Evolutionary conservation across 805 yeast genomes (phyloP).

Genomic region (Clavispora asparagi): DNA sequence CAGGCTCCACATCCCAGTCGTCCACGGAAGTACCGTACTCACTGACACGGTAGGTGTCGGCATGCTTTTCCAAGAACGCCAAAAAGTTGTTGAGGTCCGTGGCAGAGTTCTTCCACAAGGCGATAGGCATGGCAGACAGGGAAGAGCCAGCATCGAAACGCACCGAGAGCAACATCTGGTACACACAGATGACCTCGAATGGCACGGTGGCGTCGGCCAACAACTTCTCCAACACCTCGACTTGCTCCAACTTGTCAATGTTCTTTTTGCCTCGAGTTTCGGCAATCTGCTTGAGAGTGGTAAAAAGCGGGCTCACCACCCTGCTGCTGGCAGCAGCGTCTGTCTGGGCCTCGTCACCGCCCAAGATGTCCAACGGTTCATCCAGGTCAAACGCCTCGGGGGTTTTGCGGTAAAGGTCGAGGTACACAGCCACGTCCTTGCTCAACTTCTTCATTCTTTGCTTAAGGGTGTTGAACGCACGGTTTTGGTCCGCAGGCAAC

Average conservation of each 20-base stretch:
- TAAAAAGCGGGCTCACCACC: conserved; percentile 50
- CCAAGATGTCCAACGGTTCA: conserved; percentile 36
- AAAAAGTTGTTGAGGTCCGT: conserved; percentile 60
- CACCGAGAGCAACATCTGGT: conserved; percentile 77
- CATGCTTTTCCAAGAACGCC: conserved; percentile 60
- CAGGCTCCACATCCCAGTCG: conserved; percentile 65
- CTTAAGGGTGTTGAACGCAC: conserved; percentile 79
- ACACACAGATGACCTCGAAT: conserved; percentile 74
- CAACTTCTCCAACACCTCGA: conserved; percentile 61
- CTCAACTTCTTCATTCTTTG: conserved; percentile 82
- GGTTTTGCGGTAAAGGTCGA: conserved; percentile 56
- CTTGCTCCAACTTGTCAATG: conserved; percentile 77
- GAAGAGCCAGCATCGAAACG: conserved; percentile 76
- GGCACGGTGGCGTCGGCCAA: conserved; percentile 26
- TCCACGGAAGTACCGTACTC: conserved; percentile 70
- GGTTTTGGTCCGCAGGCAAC: conserved; percentile 75
- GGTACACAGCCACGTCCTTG: conserved; percentile 60
- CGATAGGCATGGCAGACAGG: conserved; percentile 68
- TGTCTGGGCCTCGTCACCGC: conserved; percentile 23
- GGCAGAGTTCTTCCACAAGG: conserved; percentile 72
- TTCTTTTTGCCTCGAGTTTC: conserved; percentile 96
- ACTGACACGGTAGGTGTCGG: conserved; percentile 55
- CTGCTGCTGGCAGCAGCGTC: conserved; percentile 27
- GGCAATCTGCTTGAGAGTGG: conserved; percentile 64
- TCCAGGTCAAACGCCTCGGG: conserved; percentile 73